Base-by-base conservation (phyloP, 768 basidiomycete species). In the Podaxis mareebaensis region DNA sequence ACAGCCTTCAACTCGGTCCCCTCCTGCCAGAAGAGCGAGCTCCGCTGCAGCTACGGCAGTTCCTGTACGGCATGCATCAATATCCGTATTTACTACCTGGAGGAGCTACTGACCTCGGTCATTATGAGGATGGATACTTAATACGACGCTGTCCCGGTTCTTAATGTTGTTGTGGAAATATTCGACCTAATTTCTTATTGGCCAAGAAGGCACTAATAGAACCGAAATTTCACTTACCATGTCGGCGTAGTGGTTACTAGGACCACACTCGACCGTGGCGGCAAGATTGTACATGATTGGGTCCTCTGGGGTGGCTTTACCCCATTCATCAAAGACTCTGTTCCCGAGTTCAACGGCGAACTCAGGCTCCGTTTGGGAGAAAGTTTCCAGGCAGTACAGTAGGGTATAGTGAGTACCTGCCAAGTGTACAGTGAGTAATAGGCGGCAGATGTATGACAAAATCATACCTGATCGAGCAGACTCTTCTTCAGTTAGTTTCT, bases 281-380 rank as follows among this genome's bases (percentile, higher is more conserved):
- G 96, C 96, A 44, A 98, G 78, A 78, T 99, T 98, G 80, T 98
- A 99, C 70, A 95, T 96, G 72, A 99, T 96, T 63, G 93, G 86
- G 66, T 92, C 86, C 60, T 90, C 85, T 13, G 87, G 87, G 0
- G 84, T 77, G 12, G 93, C 93, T 74, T 89, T 90, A 6, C 91
- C 93, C 96, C 96, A 99, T 6, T 92, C 87, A 26, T 80, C 77
- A 77, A 93, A 94, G 40, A 99, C 96, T 4, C 89, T 92, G 66
- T 98, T 90, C 71, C 96, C 98, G 5, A 99, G 85, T 69, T 95
- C 89, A 40, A 98, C 77, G 3, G 93, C 92, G 73, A 96, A 99
- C 26, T 94, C 95, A 17, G 95, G 87, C 77, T 99, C 96, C 24
- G 96, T 99, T 77, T 99, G 96, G 1, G 95, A 91, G 78, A 98